Evolutionary conservation across 176 grass and related monocot genomes (phyloP).

Genomic region (Themeda triandra): DNA sequence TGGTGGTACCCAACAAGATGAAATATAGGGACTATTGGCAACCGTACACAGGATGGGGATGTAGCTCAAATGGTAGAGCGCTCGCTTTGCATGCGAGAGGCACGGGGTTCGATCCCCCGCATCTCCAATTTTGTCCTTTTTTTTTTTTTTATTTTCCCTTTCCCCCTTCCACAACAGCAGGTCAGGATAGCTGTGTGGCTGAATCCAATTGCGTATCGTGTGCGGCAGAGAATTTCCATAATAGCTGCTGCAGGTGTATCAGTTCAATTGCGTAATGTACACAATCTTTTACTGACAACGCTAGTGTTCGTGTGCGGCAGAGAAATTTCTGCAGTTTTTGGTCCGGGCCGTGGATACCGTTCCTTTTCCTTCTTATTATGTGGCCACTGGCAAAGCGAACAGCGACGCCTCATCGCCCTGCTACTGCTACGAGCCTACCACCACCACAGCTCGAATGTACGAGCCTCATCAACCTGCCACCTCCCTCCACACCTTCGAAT

Average conservation of each 20-base stretch:
- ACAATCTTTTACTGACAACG: neutral
- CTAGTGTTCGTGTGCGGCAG: neutral
- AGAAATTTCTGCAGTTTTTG: neutral
- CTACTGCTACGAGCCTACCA: no score
- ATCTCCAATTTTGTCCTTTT: conserved; percentile 31
- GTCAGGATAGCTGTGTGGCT: no score
- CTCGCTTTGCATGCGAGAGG: conserved; percentile 99
- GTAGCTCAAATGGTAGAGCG: conserved; percentile 98
- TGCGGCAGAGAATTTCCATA: no score
- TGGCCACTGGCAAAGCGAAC: neutral
- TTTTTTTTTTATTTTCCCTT: no score
- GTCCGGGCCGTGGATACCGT: neutral
- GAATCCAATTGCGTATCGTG: no score
- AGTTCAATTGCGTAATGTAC: neutral
- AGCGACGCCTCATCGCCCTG: neutral
- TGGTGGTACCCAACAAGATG: no score
- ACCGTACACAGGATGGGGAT: conserved; percentile 1
- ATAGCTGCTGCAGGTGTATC: neutral
- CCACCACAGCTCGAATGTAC: neutral
- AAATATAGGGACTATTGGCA: no score
- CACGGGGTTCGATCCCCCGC: conserved; percentile 97
- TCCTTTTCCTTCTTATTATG: neutral
- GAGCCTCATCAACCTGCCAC: neutral
- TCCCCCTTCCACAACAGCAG: no score
- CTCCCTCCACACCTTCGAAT: neutral